These are phyloP conservation scores for Aphanomyces astaci DNA, from an alignment of 352 stramenopile species.

Conservation along the genomic window DNA sequence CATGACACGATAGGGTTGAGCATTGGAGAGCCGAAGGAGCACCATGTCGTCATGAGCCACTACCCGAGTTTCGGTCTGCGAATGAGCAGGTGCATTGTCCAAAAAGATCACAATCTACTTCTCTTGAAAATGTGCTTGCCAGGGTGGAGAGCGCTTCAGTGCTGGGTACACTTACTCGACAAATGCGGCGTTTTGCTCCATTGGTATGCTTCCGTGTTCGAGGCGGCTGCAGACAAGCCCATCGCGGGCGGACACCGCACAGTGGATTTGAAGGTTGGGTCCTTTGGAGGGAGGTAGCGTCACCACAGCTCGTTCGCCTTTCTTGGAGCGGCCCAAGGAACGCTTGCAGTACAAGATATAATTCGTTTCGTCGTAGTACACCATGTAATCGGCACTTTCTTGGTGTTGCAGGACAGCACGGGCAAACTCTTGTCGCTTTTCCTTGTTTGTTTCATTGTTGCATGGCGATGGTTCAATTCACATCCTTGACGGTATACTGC, in stretches of 20 bases:
- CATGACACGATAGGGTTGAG: conserved; percentile 26
- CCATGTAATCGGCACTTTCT: conserved; percentile 15
- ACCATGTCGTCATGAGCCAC: conserved; percentile 16
- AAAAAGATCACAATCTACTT: conserved; percentile 29
- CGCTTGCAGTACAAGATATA: conserved; percentile 26
- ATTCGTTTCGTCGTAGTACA: conserved; percentile 25
- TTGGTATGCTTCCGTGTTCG: conserved; percentile 23
- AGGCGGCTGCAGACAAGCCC: conserved; percentile 10
- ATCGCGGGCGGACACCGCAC: conserved; percentile 8
- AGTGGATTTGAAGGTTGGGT: conserved; percentile 25
- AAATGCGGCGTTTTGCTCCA: conserved; percentile 25
- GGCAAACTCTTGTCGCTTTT: conserved; percentile 10
- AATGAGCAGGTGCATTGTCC: conserved; percentile 25
- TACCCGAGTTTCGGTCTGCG: conserved; percentile 11
- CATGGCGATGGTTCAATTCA: conserved; percentile 11
- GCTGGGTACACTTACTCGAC: conserved; percentile 10
- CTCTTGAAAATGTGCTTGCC: neutral
- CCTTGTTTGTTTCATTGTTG: conserved; percentile 27
- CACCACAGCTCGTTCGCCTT: conserved; percentile 10
- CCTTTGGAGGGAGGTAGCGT: conserved; percentile 16
- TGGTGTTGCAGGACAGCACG: neutral
- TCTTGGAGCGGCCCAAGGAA: neutral
- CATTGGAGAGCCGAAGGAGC: conserved; percentile 23
- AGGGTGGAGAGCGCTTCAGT: conserved; percentile 1
- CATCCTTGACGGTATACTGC: conserved; percentile 25